Percentiles rank a stretch among this genome's conserved stretches.
Evolutionary conservation across 768 basidiomycete species (phyloP).

Genomic region (Termitomyces sp.): DNA sequence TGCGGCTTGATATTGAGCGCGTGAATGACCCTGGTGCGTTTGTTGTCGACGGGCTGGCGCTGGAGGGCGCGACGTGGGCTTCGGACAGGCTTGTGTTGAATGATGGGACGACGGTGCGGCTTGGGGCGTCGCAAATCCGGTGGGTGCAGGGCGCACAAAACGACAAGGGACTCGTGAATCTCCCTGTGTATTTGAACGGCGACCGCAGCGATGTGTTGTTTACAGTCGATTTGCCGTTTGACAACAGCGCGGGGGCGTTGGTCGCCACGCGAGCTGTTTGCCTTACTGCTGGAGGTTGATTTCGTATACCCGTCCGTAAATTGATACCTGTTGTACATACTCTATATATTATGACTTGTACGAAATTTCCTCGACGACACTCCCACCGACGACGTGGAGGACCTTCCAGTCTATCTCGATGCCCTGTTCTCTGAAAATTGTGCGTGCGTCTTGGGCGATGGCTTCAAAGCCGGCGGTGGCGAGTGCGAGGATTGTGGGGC

Average conservation of each 20-base stretch:
- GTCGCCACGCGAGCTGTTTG: constrained; percentile 89
- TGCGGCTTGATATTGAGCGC: constrained; percentile 78
- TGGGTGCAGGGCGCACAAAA: constrained; percentile 62
- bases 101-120: constrained; percentile 73
- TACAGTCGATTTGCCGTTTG: constrained; percentile 81
- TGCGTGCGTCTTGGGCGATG: constrained; percentile 78
- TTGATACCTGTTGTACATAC: background rate
- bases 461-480: constrained; percentile 80
- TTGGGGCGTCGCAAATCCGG: constrained; percentile 78
- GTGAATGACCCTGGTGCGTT: constrained; percentile 77
- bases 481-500: constrained; percentile 94
- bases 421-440: constrained; percentile 63
- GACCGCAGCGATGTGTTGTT: constrained; percentile 89
- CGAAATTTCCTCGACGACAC: constrained; percentile 23
- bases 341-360: background rate
- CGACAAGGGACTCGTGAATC: constrained; percentile 49
- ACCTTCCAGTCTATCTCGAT: constrained; percentile 91
- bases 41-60: constrained; percentile 78
- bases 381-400: constrained; percentile 55
- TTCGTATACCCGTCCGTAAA: too few species aligned
- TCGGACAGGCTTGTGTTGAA: constrained; percentile 70
- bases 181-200: constrained; percentile 91
- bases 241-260: constrained; percentile 55
- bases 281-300: constrained; percentile 75
- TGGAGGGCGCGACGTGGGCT: constrained; percentile 84